Evolutionary conservation across 73 alveolate species (phyloP), one percentile per base, ranked within the genome.

Genomic region (Paramecium tetraurelia): DNA sequence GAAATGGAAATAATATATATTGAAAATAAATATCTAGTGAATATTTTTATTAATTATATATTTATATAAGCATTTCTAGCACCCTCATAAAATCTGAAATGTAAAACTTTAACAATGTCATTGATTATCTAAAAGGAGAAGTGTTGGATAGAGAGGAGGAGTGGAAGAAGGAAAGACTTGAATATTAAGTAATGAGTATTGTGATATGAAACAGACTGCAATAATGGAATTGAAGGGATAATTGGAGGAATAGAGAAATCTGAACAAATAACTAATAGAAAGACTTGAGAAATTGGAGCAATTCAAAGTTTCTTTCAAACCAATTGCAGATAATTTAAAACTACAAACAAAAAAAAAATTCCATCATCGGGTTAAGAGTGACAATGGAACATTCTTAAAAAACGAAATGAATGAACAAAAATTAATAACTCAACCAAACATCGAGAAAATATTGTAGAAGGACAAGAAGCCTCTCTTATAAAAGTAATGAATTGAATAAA

Each of bases 311-410:
- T 59, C 90, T 40, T n/a, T 80, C 2, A 7, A 38, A 18, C 90
- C 90, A 11, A 18, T 80, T 11, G 72, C 90, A 44, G 90, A 80
- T 44, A 80, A 80, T 46, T n/a, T 80, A 41, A 72, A 72, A 58
- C 46, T 29, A 1, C 12, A 48, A 80, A 38, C 90, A 24, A 80
- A 41, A 38, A 80, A 80, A 35, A 80, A 80, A 44, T 22, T 44
- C 12, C 90, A 80, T 80, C 90, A 80, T 43, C 18, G 90, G 9
- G 90, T 80, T 22, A 80, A 80, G 21, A 80, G 90, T 44, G 90
- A 80, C 14, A 80, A 59, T 40, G 70, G 70, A 27, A 80, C 90
- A 40, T 80, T 80, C n/a, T 43, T 80, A 1, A 80, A 80, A 46
- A 80, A 80, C 76, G 90, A 80, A 18, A 41, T 18, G 35, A 59